These are phyloP conservation scores for Mortierella sp. DNA, from an alignment of 371 early-diverging fungal species.

Conservation along the genomic window DNA sequence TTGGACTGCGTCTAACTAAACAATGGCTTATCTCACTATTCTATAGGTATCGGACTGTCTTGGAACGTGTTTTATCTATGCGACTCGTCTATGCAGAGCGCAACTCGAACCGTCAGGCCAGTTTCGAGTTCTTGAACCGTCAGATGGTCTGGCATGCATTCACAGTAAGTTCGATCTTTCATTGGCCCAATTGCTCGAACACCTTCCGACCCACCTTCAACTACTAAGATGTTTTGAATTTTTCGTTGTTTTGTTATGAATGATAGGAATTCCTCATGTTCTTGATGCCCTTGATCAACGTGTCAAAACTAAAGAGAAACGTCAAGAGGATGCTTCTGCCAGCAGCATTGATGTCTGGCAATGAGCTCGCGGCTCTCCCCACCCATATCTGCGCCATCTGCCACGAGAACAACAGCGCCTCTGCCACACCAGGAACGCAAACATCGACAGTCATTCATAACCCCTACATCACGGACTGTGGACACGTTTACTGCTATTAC, in stretches of 20 bases:
- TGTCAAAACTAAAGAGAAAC: slow-evolving; percentile 77
- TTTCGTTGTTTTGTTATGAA: neutral
- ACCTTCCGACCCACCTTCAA: neutral
- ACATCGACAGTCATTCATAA: slow-evolving; percentile 67
- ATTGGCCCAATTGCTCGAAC: neutral
- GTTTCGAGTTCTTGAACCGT: slow-evolving; percentile 93
- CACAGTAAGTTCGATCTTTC: slow-evolving; percentile 69
- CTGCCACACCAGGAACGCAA: slow-evolving; percentile 36
- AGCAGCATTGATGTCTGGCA: slow-evolving; percentile 65
- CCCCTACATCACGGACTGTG: slow-evolving; percentile 85
- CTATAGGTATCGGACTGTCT: slow-evolving; percentile 76
- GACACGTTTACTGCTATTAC: slow-evolving; percentile 90
- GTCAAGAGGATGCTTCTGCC: slow-evolving; percentile 69
- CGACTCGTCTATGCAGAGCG: slow-evolving; percentile 85
- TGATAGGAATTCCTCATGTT: slow-evolving; percentile 90
- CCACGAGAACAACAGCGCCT: slow-evolving; percentile 63
- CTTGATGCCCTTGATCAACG: slow-evolving; percentile 87
- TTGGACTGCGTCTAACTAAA: neutral
- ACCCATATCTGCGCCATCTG: slow-evolving; percentile 80
- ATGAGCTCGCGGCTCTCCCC: slow-evolving; percentile 73
- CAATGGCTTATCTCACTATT: neutral
- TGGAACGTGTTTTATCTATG: slow-evolving; percentile 86
- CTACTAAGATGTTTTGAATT: neutral
- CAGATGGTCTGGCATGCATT: slow-evolving; percentile 96
- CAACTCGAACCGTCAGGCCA: slow-evolving; percentile 82